Evolutionary conservation across 176 grass and related monocot genomes (phyloP).

Genomic region (Cenchrus purpureus): DNA sequence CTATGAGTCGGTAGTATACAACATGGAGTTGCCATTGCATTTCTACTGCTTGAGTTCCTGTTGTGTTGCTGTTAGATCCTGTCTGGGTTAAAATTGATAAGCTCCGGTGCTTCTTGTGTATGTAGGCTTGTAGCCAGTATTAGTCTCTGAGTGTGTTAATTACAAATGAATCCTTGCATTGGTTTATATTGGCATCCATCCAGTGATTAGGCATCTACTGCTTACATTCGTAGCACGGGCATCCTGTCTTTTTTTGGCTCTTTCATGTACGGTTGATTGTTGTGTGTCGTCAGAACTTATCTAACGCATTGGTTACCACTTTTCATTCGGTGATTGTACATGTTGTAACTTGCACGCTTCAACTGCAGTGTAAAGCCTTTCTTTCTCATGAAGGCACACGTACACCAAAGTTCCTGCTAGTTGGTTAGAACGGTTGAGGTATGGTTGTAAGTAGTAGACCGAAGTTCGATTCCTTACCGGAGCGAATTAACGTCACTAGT

Average conservation of each 20-base stretch:
- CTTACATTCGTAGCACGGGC: not conserved
- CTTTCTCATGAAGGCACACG: not conserved
- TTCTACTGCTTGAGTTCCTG: not conserved
- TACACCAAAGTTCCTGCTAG: too few relatives aligned
- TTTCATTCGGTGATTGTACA: not conserved
- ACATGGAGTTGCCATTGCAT: not conserved
- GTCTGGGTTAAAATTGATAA: conserved; percentile 20
- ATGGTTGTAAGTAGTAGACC: too few relatives aligned
- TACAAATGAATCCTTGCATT: not conserved
- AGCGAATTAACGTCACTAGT: too few relatives aligned
- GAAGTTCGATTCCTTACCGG: too few relatives aligned
- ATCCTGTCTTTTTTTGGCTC: not conserved
- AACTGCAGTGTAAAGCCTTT: not conserved
- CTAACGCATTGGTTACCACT: not conserved
- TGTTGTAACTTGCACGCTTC: conserved; percentile 27
- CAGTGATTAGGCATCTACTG: not conserved
- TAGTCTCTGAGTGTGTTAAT: not conserved
- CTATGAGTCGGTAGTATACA: conserved; percentile 39
- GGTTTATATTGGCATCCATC: not conserved
- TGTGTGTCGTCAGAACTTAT: not conserved
- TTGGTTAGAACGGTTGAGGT: not conserved
- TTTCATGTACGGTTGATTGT: not conserved
- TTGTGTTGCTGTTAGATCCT: conserved; percentile 12
- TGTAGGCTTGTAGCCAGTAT: not conserved
- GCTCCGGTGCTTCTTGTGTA: not conserved